phyloP scores from a whole-genome alignment of 805 yeast genomes.

The Metschnikowia arizonensis region DNA sequence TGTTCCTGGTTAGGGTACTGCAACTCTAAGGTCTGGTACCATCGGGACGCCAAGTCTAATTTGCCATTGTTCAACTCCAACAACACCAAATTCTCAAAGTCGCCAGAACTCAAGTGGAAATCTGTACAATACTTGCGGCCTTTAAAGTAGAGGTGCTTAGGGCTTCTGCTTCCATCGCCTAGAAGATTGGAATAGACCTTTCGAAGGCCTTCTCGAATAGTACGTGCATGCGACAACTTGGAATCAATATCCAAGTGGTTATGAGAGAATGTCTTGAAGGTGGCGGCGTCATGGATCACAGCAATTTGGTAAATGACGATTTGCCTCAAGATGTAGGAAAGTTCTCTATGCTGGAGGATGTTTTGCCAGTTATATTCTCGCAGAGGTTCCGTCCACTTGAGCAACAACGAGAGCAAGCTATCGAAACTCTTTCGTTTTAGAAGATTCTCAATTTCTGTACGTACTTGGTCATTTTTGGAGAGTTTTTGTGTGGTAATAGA shows the following conservation, averaged over 20 bases:
- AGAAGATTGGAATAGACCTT: constrained; percentile 15
- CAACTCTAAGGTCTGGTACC: constrained; percentile 34
- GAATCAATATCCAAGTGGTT: background rate
- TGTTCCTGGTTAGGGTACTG: constrained; percentile 17
- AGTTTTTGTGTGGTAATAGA: background rate
- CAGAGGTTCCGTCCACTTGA: constrained; percentile 11
- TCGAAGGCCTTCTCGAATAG: constrained; percentile 14
- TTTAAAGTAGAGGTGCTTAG: constrained; percentile 9
- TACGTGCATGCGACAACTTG: constrained; percentile 11
- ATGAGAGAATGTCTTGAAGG: constrained; percentile 5
- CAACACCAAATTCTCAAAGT: constrained; percentile 37
- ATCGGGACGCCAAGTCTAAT: constrained; percentile 37
- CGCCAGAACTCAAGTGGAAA: constrained; percentile 14
- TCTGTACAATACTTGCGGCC: background rate
- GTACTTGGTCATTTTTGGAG: background rate
- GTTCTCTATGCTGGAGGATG: constrained; percentile 11
- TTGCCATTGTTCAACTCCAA: constrained; percentile 35
- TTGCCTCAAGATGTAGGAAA: constrained; percentile 12
- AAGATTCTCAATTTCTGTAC: constrained; percentile 11
- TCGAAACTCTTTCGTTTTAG: constrained; percentile 8
- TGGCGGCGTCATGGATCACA: constrained; percentile 9
- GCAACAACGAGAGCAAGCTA: constrained; percentile 8
- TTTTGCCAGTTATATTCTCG: constrained; percentile 10
- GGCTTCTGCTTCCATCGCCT: constrained; percentile 1
- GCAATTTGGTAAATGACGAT: constrained; percentile 14